These are phyloP conservation scores for Celoporthe dispersa DNA, from an alignment of 2,329 filamentous ascomycete species.

Conservation along the genomic window DNA sequence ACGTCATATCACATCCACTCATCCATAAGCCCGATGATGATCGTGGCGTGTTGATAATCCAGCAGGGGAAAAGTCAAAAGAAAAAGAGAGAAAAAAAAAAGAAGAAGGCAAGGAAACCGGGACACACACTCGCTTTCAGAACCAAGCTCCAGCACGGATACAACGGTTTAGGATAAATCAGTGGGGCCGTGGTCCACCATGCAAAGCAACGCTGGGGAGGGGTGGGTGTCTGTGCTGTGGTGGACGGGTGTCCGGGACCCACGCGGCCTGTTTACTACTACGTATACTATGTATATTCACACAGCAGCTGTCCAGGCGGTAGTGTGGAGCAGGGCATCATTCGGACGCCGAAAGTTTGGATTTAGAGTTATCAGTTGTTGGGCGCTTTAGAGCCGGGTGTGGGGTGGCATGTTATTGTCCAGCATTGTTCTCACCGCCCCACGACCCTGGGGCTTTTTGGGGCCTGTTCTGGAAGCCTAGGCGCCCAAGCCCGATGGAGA, in stretches of 20 bases:
- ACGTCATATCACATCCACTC: background rate
- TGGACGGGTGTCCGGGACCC: background rate
- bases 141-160: background rate
- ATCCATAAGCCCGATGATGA: background rate
- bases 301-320: too few species aligned
- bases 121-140: background rate
- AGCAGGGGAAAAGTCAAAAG: too few species aligned
- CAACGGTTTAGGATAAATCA: background rate
- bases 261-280: too few species aligned
- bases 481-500: background rate
- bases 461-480: background rate
- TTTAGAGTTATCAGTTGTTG: background rate
- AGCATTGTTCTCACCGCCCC: background rate
- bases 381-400: background rate
- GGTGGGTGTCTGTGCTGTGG: background rate
- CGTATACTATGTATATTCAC: too few species aligned
- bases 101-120: background rate
- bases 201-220: background rate
- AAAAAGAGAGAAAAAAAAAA: background rate
- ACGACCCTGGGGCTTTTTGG: background rate
- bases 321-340: background rate
- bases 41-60: background rate
- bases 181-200: background rate
- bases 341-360: background rate
- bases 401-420: background rate